A percentile compares a stretch with the other conserved stretches of the same genome.
phyloP scores from a whole-genome alignment of 2,329 filamentous ascomycete genomes.

The Botrytis fragariae region DNA sequence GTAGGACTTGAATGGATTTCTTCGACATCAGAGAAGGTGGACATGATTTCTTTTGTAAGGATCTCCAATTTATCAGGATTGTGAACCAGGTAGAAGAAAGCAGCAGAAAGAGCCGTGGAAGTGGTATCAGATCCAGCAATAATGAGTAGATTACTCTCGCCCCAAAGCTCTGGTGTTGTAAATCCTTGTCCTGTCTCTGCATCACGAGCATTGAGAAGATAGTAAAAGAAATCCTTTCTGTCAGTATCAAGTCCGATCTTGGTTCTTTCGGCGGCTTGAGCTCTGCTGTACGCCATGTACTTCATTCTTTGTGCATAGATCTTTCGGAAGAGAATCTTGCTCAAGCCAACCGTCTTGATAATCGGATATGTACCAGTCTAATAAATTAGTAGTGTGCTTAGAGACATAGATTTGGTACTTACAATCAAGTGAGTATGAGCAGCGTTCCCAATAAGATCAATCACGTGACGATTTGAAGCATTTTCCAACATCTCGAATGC shows the following conservation, averaged over 20 bases:
- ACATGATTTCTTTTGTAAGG: slow-evolving; percentile 33
- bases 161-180: slow-evolving; percentile 39
- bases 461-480: slow-evolving; percentile 61
- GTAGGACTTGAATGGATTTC: slow-evolving; percentile 37
- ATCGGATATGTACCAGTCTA: slow-evolving; percentile 63
- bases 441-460: slow-evolving; percentile 64
- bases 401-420: slow-evolving; percentile 11
- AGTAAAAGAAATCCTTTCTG: slow-evolving; percentile 71
- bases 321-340: slow-evolving; percentile 64
- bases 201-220: slow-evolving; percentile 68
- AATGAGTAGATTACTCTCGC: slow-evolving; percentile 30
- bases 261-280: slow-evolving; percentile 64
- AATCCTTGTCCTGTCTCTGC: slow-evolving; percentile 59
- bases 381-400: slow-evolving; percentile 6
- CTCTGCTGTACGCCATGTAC: slow-evolving; percentile 70
- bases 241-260: slow-evolving; percentile 58
- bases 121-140: slow-evolving; percentile 43
- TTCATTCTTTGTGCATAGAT: slow-evolving; percentile 64
- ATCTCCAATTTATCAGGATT: slow-evolving; percentile 38
- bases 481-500: slow-evolving; percentile 49
- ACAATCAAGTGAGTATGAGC: slow-evolving; percentile 68
- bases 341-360: slow-evolving; percentile 62
- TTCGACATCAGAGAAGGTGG: slow-evolving; percentile 33
- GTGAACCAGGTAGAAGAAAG: slow-evolving; percentile 42
- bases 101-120: slow-evolving; percentile 41